These are phyloP conservation scores for Colletotrichum orchidophilum DNA, from an alignment of 2,329 filamentous ascomycete species.

Conservation along the genomic window DNA sequence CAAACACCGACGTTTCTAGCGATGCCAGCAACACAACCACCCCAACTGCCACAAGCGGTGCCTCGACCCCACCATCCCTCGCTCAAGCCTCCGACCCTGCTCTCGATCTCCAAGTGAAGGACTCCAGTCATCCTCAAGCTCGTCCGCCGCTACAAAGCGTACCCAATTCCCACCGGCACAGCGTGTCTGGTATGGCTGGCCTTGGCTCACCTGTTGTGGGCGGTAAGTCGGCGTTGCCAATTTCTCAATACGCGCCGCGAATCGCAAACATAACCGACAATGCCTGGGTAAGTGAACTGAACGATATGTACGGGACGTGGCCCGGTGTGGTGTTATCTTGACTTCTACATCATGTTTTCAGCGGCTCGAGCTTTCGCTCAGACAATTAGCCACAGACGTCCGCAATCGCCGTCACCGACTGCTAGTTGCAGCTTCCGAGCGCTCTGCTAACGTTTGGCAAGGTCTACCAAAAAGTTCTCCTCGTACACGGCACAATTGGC, in stretches of 20 bases:
- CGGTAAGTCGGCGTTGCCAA: conserved; percentile 66
- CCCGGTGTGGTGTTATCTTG: not conserved
- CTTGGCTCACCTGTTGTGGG: conserved; percentile 64
- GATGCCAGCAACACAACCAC: conserved; percentile 69
- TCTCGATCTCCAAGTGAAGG: conserved; percentile 70
- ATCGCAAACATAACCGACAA: conserved; percentile 83
- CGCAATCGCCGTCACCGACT: not conserved
- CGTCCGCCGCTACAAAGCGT: conserved; percentile 50
- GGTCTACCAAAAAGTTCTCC: conserved; percentile 91
- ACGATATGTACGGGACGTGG: not conserved
- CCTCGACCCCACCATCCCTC: conserved; percentile 79
- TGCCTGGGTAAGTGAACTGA: conserved; percentile 75
- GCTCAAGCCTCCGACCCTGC: conserved; percentile 72
- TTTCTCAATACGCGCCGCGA: conserved; percentile 83
- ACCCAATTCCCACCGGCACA: conserved; percentile 65
- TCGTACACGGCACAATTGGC: conserved; percentile 83
- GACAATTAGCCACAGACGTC: conserved; percentile 7
- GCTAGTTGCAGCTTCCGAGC: conserved; percentile 19
- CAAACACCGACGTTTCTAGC: conserved; percentile 64
- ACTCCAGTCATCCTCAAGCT: conserved; percentile 39
- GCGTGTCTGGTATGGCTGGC: conserved; percentile 71
- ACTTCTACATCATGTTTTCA: not conserved
- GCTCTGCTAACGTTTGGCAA: conserved; percentile 49
- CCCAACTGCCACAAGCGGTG: conserved; percentile 73
- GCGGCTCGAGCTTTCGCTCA: not conserved